Evolutionary conservation across 345 rosid genomes (phyloP).

Genomic region (Hibiscus trionum): DNA sequence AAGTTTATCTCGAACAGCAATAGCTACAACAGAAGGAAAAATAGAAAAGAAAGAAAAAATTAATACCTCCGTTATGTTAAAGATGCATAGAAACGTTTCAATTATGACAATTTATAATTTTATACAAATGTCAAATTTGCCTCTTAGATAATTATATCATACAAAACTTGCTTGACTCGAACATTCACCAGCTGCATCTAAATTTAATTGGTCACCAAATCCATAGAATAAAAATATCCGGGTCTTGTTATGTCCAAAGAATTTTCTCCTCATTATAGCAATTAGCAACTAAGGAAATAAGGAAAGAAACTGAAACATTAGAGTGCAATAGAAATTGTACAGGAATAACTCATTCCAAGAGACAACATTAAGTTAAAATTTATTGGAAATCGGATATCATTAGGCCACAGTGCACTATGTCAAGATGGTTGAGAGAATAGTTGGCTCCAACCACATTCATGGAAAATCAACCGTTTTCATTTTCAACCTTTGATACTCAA

Average conservation of each 20-base stretch:
- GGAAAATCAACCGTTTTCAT: not conserved
- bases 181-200: not conserved
- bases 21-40: conserved; percentile 37
- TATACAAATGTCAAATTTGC: not conserved
- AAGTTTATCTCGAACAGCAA: conserved; percentile 79
- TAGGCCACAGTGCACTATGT: not conserved
- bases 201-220: not conserved
- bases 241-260: not conserved
- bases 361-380: not conserved
- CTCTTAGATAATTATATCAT: conserved; percentile 1
- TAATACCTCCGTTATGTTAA: not conserved
- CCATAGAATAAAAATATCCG: not conserved
- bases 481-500: not conserved
- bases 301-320: not conserved
- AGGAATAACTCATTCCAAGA: not conserved
- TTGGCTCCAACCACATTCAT: not conserved
- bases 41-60: not conserved
- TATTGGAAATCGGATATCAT: not conserved
- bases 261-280: not conserved
- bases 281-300: not conserved
- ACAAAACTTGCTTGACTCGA: not conserved
- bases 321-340: not conserved
- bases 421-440: not conserved
- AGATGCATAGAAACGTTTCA: not conserved
- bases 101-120: too few relatives aligned